These are phyloP conservation scores for Yarrowia hollandica DNA, from an alignment of 805 yeast species.

Conservation along the genomic window DNA sequence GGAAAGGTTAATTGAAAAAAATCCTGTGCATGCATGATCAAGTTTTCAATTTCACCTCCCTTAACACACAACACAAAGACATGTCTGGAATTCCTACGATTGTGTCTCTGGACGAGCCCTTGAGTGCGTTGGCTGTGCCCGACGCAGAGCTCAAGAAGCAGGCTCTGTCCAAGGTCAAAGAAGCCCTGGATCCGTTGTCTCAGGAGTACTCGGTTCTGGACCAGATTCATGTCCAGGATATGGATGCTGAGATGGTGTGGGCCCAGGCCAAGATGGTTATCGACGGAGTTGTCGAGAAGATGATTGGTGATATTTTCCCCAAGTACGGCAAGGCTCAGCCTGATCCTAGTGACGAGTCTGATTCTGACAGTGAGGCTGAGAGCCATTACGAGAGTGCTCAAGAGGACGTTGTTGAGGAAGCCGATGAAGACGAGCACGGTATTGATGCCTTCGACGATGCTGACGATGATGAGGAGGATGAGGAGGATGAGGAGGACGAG, in stretches of 20 bases:
- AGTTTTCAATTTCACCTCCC: neutral
- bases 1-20: slow-evolving; percentile 18
- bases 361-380: neutral
- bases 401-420: slow-evolving; percentile 38
- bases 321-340: slow-evolving; percentile 30
- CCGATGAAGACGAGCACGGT: slow-evolving; percentile 34
- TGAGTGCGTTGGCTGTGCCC: slow-evolving; percentile 20
- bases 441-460: slow-evolving; percentile 30
- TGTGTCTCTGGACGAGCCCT: slow-evolving; percentile 21
- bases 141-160: slow-evolving; percentile 29
- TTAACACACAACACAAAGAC: neutral
- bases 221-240: slow-evolving; percentile 78
- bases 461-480: slow-evolving; percentile 32
- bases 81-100: slow-evolving; percentile 13
- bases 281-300: slow-evolving; percentile 69
- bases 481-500: slow-evolving; percentile 32
- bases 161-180: slow-evolving; percentile 45
- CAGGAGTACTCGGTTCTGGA: slow-evolving; percentile 63
- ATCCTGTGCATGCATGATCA: neutral
- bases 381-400: slow-evolving; percentile 35
- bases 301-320: slow-evolving; percentile 59
- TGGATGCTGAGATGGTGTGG: slow-evolving; percentile 90
- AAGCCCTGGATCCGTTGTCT: slow-evolving; percentile 60
- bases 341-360: neutral
- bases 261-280: slow-evolving; percentile 85